A percentile compares a stretch with the other conserved stretches of the same genome.
Evolutionary conservation across 345 rosid genomes (phyloP).

Genomic region (Ceriops decandra): DNA sequence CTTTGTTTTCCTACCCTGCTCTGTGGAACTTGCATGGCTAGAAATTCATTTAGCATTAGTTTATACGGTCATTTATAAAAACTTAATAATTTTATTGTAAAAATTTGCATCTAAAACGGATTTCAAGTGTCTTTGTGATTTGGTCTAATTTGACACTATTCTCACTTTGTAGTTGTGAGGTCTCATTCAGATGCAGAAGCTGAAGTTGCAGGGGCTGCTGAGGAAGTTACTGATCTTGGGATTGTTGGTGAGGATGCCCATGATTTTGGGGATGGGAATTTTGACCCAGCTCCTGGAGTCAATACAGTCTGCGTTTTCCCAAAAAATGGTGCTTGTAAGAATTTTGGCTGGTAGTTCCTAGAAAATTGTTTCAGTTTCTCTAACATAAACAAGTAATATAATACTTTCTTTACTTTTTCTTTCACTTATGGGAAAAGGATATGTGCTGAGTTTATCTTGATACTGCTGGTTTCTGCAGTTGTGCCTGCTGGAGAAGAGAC

Average conservation of each 20-base stretch:
- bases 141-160: constrained; percentile 3
- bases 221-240: constrained; percentile 61
- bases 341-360: not conserved
- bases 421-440: not conserved
- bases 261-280: constrained; percentile 45
- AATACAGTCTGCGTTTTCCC: constrained; percentile 69
- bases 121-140: constrained; percentile 17
- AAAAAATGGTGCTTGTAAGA: constrained; percentile 61
- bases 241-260: constrained; percentile 58
- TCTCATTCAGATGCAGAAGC: constrained; percentile 59
- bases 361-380: not conserved
- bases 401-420: not conserved
- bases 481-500: constrained; percentile 74
- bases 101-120: not conserved
- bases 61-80: not conserved
- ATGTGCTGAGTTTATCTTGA: too few species aligned
- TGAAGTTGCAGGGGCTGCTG: constrained; percentile 41
- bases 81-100: not conserved
- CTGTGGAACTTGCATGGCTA: not conserved
- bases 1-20: not conserved
- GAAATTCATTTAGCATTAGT: not conserved
- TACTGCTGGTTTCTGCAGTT: constrained; percentile 45
- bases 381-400: not conserved
- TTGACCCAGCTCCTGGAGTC: constrained; percentile 62
- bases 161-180: constrained; percentile 47